Base-by-base conservation (phyloP, 2,329 filamentous ascomycete genomes). In the Bisporella sp. region DNA sequence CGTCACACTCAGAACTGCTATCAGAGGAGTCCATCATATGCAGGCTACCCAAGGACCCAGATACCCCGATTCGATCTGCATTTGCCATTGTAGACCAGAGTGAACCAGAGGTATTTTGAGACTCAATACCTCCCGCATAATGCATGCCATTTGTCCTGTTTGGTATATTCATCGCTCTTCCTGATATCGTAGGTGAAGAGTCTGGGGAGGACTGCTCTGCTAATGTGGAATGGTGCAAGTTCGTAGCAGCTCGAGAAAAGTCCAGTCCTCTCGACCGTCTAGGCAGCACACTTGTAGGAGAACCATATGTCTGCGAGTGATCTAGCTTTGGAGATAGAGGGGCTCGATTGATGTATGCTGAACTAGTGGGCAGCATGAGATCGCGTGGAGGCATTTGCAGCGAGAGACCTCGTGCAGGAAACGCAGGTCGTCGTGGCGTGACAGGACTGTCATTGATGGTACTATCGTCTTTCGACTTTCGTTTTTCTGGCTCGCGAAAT, bases 141-240 rank as follows among this genome's bases (percentile, higher is more conserved):
- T 79, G 59, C 9, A 58, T 73, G 32, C 72, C 71, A 43, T 66
- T 68, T 52, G 73, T 69, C 46, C 77, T 72, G 41, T 71, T 71
- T 6, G 80, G 81, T 45, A 84, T 84, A 61, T 78, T 81, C 73
- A 84, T 79, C 30, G 76, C 80, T 45, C 86, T 82, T 40, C 85
- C 84, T 47, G 84, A 83, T 49, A 93, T 84, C 9, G 85, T 91
- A 1, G 93, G 93, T 1, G 91, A 96, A 0, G 89, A 93, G 66
- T 95, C 90, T 4, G 91, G 90, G 5, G 88, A 93, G 1, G 88
- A 87, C 66, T 85, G 81, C 59, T 96, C 89, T 50, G 92, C 91
- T 6, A 97, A 78, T 0, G 88, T 97, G 12, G 92, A 96, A 68
- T 97, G 93, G 69, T 97, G 93, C 28, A 99, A 76, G 65, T 91